Base-by-base conservation (phyloP, 2,329 filamentous ascomycete species). In the Penicillium sclerotigenum region DNA sequence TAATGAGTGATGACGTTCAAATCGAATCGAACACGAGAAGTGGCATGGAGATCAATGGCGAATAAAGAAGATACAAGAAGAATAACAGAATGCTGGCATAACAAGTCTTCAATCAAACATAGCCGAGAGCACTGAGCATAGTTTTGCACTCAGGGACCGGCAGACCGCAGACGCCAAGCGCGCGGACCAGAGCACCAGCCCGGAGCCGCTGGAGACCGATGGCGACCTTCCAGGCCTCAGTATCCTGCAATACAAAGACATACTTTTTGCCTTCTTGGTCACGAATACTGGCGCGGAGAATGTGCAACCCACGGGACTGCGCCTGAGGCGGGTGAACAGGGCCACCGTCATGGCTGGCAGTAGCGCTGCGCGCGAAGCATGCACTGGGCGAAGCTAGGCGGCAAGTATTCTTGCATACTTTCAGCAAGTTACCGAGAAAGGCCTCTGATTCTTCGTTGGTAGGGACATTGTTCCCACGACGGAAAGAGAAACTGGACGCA, bases 401-500 rank as follows among this genome's bases (percentile, higher is more conserved):
- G 71, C 85, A 89, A 60, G 81, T 82, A 63, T 81, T 81, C 68
- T 84, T 85, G 77, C 87, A 90, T 57, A 83, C 79, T 63, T 82
- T 80, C 59, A 87, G 75, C 71, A 89, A 79, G 59, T 86, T 83
- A 43, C 75, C 71, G 54, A 89, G 76, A 67, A 84, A 87, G n/a
- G 77, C 76, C 64, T 89, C 86, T 47, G 85, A 87, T 59, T 88
- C 87, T 60, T 87, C 85, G 61, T 81, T 83, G 13, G 80, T 83
- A 53, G 87, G 75, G 54, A 78, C 73, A 64, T 77, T 79, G 50
- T 79, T 78, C 61, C 62, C 59, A 58, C 81, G 79, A 48, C 70
- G 67, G 56, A 74, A 75, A 28, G 69, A 71, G 46, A 68, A 63
- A n/a, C 57, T 67, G 37, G 67, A 64, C 6, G 52, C 55, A 7